These are phyloP conservation scores for Diaporthe sp. DNA, from an alignment of 2,329 filamentous ascomycete genomes.

Conservation along the genomic window DNA sequence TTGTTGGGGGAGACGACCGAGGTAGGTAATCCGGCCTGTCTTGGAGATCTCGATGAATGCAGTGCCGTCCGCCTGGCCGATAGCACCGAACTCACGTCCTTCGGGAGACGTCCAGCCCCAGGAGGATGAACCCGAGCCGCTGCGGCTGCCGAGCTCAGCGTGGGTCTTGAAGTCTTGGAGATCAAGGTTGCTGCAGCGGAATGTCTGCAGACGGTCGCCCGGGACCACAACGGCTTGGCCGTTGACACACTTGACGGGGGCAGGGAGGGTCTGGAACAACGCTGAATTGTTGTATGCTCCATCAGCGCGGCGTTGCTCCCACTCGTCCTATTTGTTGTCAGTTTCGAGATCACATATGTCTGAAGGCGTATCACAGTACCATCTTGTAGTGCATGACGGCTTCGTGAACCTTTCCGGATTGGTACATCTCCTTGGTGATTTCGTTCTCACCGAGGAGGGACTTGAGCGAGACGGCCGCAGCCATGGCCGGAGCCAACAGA, in stretches of 20 bases:
- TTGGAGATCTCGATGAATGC: slow-evolving; percentile 63
- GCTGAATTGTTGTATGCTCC: slow-evolving; percentile 14
- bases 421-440: slow-evolving; percentile 24
- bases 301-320: slow-evolving; percentile 21
- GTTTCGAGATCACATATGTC: not conserved
- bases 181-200: slow-evolving; percentile 64
- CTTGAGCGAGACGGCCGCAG: slow-evolving; percentile 25
- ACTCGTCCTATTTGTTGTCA: slow-evolving; percentile 9
- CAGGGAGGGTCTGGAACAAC: slow-evolving; percentile 16
- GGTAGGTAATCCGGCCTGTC: slow-evolving; percentile 60
- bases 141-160: slow-evolving; percentile 62
- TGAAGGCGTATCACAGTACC: not conserved
- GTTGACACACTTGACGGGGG: slow-evolving; percentile 28
- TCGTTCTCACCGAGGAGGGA: slow-evolving; percentile 18
- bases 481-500: slow-evolving; percentile 28
- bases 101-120: slow-evolving; percentile 64
- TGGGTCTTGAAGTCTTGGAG: slow-evolving; percentile 70
- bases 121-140: slow-evolving; percentile 53
- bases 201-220: slow-evolving; percentile 62
- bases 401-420: slow-evolving; percentile 16
- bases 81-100: slow-evolving; percentile 63
- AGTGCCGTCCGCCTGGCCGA: slow-evolving; percentile 63
- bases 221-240: slow-evolving; percentile 47
- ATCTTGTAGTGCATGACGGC: slow-evolving; percentile 27
- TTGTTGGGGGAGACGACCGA: slow-evolving; percentile 59